Base-by-base conservation (phyloP, 129 eudicot genomes). In the Tanacetum coccineum region DNA sequence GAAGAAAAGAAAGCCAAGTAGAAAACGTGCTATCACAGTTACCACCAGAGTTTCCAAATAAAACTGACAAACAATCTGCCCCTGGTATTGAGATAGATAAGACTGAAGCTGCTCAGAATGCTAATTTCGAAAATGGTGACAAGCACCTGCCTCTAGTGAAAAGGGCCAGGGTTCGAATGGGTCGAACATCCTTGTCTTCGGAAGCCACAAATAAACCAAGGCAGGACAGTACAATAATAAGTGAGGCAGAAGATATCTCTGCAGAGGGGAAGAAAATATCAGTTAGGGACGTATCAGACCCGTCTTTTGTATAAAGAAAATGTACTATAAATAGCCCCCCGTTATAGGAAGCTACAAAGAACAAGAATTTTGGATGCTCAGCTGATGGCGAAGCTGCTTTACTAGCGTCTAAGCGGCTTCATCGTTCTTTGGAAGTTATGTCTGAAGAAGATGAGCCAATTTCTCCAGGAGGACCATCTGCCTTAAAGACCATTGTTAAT, bases 401-500 rank as follows among this genome's bases (percentile, higher is more conserved):
- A 79, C 98, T 96, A 54, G 96, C 96, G 39, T 88, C 92, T 8
- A 93, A 93, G 63, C 92, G 96, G 46, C 82, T 93, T 1, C 95
- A 86, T 73, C 87, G 98, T 44, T 96, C 98, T 48, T 66, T 93
- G 68, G 98, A 93, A 67, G 98, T 96, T 6, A 93, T 93, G 98
- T 86, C 92, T 65, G 86, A 81, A 36, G 95, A 86, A 72, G 84
- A 82, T 73, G 59, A 62, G 70, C 71, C 80, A 75, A 26, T 64
- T 36, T 57, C 72, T 70, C 74, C 75, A 5, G 73, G 64, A 55
- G 79, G 67, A 53, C 78, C 84, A 30, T 47, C 80, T 53, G 36
- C 78, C 19, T 66, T 70, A 67, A 79, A 84, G 62, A 68, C 78
- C 36, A 56, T 75, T 10, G 78, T 45, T 15, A 83, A 83, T 47